These are phyloP conservation scores for Candida endomychidarum DNA, from an alignment of 805 yeast genomes.

Conservation along the genomic window DNA sequence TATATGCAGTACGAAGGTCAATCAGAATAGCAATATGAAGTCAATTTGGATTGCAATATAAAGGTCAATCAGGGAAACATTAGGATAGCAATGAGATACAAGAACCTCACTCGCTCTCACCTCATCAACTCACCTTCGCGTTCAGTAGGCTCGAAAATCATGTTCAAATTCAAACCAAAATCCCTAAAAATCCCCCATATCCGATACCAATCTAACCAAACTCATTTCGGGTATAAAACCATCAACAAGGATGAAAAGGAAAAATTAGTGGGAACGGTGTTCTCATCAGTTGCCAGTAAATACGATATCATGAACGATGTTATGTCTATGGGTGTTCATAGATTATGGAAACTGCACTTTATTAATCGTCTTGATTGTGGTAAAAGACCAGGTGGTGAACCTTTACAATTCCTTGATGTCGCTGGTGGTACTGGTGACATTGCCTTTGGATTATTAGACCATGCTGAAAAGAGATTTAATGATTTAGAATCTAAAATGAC, in stretches of 20 bases:
- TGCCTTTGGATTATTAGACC: constrained; percentile 91
- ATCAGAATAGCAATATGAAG: too few relatives aligned
- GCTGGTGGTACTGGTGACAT: constrained; percentile 99
- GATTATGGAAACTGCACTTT: constrained; percentile 93
- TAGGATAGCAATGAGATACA: too few relatives aligned
- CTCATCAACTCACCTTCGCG: background rate
- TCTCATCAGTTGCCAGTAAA: constrained; percentile 89
- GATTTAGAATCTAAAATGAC: constrained; percentile 82
- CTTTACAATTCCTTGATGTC: constrained; percentile 87
- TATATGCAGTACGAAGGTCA: too few relatives aligned
- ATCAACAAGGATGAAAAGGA: constrained; percentile 82
- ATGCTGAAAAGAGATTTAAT: constrained; percentile 75
- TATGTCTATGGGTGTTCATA: constrained; percentile 93
- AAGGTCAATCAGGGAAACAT: too few relatives aligned
- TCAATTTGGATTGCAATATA: too few relatives aligned
- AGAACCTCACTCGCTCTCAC: too few relatives aligned
- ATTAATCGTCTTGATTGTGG: constrained; percentile 91
- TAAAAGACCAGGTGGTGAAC: constrained; percentile 78
- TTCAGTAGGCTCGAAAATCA: too few relatives aligned
- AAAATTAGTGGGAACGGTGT: constrained; percentile 78
- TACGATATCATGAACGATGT: constrained; percentile 98
- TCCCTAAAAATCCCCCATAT: background rate
- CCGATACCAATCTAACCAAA: constrained; percentile 41
- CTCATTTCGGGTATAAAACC: constrained; percentile 90
- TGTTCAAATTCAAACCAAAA: background rate